Conservation (phyloP, 768 basidiomycete species). For the Xerocomellus chrysenteron region DNA sequence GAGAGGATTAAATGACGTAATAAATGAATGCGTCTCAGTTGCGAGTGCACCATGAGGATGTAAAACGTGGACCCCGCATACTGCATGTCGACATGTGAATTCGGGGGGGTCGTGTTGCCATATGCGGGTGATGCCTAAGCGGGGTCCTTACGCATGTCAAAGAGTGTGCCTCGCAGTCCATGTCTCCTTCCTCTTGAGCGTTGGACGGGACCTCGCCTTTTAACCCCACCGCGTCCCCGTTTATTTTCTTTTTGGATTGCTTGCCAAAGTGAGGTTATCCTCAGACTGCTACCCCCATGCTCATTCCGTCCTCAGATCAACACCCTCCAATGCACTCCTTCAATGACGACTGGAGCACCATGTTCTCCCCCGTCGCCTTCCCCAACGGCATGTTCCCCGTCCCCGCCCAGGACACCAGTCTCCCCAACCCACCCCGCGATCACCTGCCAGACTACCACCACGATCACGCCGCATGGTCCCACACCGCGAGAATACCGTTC, state of each 20-base stretch:
- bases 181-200: conserved; percentile 18
- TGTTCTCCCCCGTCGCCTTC: conserved; percentile 64
- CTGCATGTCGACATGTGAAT: conserved; percentile 27
- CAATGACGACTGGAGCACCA: conserved; percentile 49
- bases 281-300: background rate
- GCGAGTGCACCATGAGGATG: conserved; percentile 19
- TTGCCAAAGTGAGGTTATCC: conserved; percentile 6
- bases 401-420: conserved; percentile 33
- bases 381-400: conserved; percentile 54
- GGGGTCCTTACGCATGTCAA: conserved; percentile 22
- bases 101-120: conserved; percentile 16
- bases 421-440: conserved; percentile 13
- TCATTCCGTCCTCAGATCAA: conserved; percentile 7
- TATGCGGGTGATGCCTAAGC: background rate
- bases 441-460: conserved; percentile 13
- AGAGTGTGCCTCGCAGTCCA: conserved; percentile 13
- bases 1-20: conserved; percentile 6
- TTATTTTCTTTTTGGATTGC: conserved; percentile 3
- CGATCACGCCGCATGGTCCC: conserved; percentile 32
- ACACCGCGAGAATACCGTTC: conserved; percentile 26
- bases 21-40: conserved; percentile 6
- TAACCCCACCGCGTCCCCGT: background rate
- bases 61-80: conserved; percentile 21
- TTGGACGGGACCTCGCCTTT: conserved; percentile 1
- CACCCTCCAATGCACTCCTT: conserved; percentile 20